These are phyloP conservation scores for Cladosporium sp. DNA, from an alignment of 2,329 filamentous ascomycete species.

Conservation along the genomic window DNA sequence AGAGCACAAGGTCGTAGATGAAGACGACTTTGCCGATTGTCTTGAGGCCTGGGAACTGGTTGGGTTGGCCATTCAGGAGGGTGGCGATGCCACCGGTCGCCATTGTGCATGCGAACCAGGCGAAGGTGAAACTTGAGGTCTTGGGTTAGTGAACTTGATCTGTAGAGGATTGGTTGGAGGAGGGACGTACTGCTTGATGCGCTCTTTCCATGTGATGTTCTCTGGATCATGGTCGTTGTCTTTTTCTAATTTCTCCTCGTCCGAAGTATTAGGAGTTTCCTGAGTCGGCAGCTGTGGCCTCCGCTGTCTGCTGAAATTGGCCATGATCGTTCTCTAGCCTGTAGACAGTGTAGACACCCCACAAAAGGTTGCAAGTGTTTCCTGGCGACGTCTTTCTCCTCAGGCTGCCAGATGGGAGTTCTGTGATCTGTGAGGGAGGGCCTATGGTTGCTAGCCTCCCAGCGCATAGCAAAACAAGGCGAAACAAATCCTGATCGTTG, in stretches of 20 bases:
- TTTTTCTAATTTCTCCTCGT: not conserved
- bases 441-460: not conserved
- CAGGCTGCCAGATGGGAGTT: no score
- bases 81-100: slow-evolving; percentile 45
- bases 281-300: not conserved
- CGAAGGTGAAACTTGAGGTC: slow-evolving; percentile 40
- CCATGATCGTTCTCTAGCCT: not conserved
- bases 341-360: no score
- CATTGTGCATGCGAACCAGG: slow-evolving; percentile 47
- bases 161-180: no score
- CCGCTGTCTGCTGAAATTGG: not conserved
- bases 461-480: not conserved
- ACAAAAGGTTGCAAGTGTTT: no score
- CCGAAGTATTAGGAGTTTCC: not conserved
- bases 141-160: slow-evolving; percentile 15
- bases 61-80: slow-evolving; percentile 41
- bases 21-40: slow-evolving; percentile 50
- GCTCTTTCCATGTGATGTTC: slow-evolving; percentile 9
- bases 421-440: no score
- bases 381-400: no score
- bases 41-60: slow-evolving; percentile 45
- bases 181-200: slow-evolving; percentile 15
- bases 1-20: slow-evolving; percentile 48
- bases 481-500: not conserved
- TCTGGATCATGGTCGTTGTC: slow-evolving; percentile 6